Percentiles rank a stretch among this genome's conserved stretches.
These are phyloP conservation scores for Boletales sp. DNA, from an alignment of 768 basidiomycete genomes.

Conservation along the genomic window DNA sequence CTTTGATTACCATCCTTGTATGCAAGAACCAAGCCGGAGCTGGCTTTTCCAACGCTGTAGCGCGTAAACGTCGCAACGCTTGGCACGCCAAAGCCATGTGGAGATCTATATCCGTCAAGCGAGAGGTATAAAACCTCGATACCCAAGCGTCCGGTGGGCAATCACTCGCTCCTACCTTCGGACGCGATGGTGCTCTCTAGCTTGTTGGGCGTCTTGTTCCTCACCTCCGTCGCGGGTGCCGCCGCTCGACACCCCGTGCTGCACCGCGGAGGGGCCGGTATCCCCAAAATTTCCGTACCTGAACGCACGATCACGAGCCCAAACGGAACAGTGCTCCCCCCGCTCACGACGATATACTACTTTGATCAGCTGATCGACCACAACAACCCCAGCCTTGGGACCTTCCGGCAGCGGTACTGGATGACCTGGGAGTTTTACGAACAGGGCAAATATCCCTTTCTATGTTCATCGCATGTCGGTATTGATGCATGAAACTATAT, in stretches of 20 bases:
- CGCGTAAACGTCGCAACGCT: no score
- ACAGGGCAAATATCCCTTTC: conserved; percentile 30
- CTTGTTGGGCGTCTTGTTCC: conserved; percentile 8
- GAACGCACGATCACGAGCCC: conserved; percentile 10
- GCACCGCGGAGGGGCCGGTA: conserved; percentile 8
- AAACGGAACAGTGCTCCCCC: conserved; percentile 25
- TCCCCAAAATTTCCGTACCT: conserved; percentile 12
- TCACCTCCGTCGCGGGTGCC: conserved; percentile 14
- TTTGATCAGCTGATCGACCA: conserved; percentile 41
- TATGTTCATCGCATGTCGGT: neutral
- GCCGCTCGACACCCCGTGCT: conserved; percentile 19
- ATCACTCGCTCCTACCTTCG: neutral
- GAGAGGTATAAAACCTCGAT: no score
- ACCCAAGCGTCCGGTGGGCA: no score
- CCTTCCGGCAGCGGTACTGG: conserved; percentile 79
- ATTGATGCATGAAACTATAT: neutral
- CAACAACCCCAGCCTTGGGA: conserved; percentile 56
- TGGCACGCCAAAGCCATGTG: no score
- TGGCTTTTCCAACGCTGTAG: no score
- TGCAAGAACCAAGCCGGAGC: no score
- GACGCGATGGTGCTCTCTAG: conserved; percentile 9
- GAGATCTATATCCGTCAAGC: no score
- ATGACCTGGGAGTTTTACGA: conserved; percentile 65
- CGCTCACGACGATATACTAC: conserved; percentile 26
- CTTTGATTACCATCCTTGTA: no score